Evolutionary conservation across 805 yeast genomes (phyloP), one percentile per base, ranked within the genome.

Genomic region (Suhomyces sp.): DNA sequence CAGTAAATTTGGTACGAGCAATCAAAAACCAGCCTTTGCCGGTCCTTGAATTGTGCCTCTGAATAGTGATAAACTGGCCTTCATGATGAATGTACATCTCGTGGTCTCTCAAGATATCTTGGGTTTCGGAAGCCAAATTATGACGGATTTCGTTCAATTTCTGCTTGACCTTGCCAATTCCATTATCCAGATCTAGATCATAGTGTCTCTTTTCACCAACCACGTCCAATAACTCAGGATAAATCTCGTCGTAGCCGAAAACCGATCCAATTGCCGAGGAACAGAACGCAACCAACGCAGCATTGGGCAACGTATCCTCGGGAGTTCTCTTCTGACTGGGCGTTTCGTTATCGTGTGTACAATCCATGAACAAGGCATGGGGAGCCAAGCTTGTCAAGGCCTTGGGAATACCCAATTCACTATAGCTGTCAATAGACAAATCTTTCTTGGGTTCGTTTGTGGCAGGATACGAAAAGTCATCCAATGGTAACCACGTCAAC

Each of bases 71-170:
- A 66, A 79, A 93, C 66, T 92, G 96, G 12, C 89, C 97, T 56
- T 91, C 96, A 62, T 89, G 97, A 64, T 93, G 97, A 40, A 93
- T 88, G 66, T 89, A 93, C 87, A 89, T 90, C 68, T 93, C 97
- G 60, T 88, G 88, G 52, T 76, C 78, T 48, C 75, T 75, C 44
- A 63, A 54, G 45, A 77, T 75, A 56, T 89, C 96, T 41, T 76
- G 73, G 56, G 78, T 73, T 53, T 84, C 83, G 20, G 66, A 67
- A 1, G 89, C 83, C 47, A 87, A 76, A 9, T 75, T 66, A 41
- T 73, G 69, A 57, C 94, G 76, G n/a, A 87, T 80, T 9, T 67
- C 67, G 62, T 86, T 80, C 49, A 88, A 69, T 52, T 77, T 71
- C 13, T 69, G 61, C 67, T 92, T 94, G n/a, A 88, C 86, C 48